Base-by-base conservation (phyloP, 2,329 filamentous ascomycete species). In the Xylaria sp. region DNA sequence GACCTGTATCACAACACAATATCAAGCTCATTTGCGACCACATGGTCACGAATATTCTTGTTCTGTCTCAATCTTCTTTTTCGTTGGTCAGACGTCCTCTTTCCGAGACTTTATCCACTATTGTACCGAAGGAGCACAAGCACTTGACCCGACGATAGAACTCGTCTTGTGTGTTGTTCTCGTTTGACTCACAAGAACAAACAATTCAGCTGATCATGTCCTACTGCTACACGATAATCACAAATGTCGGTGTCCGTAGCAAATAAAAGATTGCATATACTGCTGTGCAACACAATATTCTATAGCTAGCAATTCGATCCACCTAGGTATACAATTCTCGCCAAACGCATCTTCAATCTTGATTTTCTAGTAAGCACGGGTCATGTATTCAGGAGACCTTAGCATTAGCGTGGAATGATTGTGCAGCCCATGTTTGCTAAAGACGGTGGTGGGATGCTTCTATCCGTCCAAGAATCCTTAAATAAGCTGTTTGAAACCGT, bases 231-330 rank as follows among this genome's bases (percentile, higher is more conserved):
- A 13, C 38, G 20, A n/a, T 31, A 10, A 65, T 36, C 17, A 23
- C 36, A 38, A 31, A 28, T 11, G 26, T 40, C 60, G 65, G 59
- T 49, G 53, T 56, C 60, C 60, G 60, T 48, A 59, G 44, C 65
- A 26, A 46, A 60, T 42, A 11, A 17, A 11, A 36, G 28, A 66
- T 28, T 31, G 36, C 17, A 9, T 63, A n/a, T 46, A 46, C 56
- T 59, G 56, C n/a, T 20, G 38, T 58, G 20, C 54, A 38, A 56
- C 36, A 10, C 23, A 42, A 40, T 58, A 42, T 6, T 31, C 40
- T 17, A 44, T 59, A 23, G 4, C 40, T 4, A 31, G 36, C 40
- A 1, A 46, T 44, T 11, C 4, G 11, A 26, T 28, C 54, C 38
- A 56, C 17, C 28, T 23, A 54, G 15, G 28, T 38, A 33, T 60